A percentile compares a stretch with the other conserved stretches of the same genome.
These are phyloP conservation scores for Mycena sp. DNA, from an alignment of 1,284 basidiomycete genomes.

Conservation along the genomic window DNA sequence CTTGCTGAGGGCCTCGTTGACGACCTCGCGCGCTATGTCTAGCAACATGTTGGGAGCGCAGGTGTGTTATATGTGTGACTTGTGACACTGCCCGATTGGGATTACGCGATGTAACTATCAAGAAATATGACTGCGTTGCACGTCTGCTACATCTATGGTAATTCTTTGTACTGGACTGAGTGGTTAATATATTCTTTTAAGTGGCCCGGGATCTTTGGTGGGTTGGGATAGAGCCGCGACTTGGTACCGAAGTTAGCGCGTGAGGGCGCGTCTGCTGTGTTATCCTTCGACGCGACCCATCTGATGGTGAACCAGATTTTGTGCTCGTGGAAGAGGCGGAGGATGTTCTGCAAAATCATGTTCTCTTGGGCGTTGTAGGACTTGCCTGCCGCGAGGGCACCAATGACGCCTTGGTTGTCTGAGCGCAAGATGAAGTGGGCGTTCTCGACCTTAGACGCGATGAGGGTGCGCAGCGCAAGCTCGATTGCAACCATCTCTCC, in stretches of 20 bases:
- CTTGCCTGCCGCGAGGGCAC: constrained; percentile 44
- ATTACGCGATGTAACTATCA: not conserved
- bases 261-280: constrained; percentile 47
- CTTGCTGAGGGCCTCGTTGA: too few relatives aligned
- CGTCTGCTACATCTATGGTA: too few relatives aligned
- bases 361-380: constrained; percentile 46
- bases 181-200: not conserved
- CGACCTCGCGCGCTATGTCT: too few relatives aligned
- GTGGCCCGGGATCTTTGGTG: not conserved
- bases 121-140: not conserved
- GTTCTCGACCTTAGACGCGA: not conserved
- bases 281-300: constrained; percentile 42
- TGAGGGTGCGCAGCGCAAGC: constrained; percentile 30
- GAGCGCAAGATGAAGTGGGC: constrained; percentile 41
- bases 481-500: constrained; percentile 45
- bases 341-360: constrained; percentile 39
- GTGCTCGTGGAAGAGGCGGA: constrained; percentile 25
- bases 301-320: constrained; percentile 37
- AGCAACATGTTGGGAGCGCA: too few relatives aligned
- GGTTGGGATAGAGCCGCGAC: not conserved
- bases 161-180: not conserved
- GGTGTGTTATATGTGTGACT: too few relatives aligned
- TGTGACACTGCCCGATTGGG: too few relatives aligned
- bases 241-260: constrained; percentile 29
- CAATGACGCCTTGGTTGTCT: constrained; percentile 52